Evolutionary conservation across 495 filamentous ascomycete genomes (phyloP).

Genomic region (Aspergillus asperescens): DNA sequence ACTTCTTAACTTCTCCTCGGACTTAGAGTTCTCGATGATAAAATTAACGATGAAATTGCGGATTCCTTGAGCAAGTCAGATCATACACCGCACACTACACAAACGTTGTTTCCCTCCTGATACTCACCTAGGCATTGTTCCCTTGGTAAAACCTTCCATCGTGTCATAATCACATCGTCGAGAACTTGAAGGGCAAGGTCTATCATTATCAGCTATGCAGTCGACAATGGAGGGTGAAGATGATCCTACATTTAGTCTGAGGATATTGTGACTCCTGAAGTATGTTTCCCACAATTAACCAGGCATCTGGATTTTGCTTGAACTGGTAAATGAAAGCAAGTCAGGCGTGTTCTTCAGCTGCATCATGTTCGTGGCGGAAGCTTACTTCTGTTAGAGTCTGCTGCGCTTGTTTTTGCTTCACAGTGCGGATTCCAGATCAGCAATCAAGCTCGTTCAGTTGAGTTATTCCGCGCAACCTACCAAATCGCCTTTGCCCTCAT

Average conservation of each 20-base stretch:
- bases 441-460: neutral
- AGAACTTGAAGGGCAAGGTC: conserved; percentile 93
- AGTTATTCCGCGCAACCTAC: conserved; percentile 45
- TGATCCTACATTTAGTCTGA: conserved; percentile 86
- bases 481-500: conserved; percentile 87
- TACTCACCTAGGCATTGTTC: conserved; percentile 84
- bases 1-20: conserved; percentile 74
- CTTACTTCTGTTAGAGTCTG: conserved; percentile 88
- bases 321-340: conserved; percentile 53
- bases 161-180: conserved; percentile 96
- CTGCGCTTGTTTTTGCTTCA: conserved; percentile 94
- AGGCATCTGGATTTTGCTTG: conserved; percentile 96
- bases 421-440: conserved; percentile 3
- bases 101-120: neutral
- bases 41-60: conserved; percentile 98
- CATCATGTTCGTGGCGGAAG: conserved; percentile 6
- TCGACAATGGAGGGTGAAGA: neutral
- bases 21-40: conserved; percentile 86
- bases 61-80: conserved; percentile 58
- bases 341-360: conserved; percentile 7
- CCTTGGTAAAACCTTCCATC: conserved; percentile 94
- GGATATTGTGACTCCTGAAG: conserved; percentile 82
- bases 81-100: neutral
- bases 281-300: conserved; percentile 94
- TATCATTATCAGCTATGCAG: conserved; percentile 47